A percentile compares a stretch with the other conserved stretches of the same genome.
Evolutionary conservation across 306 rosid genomes (phyloP).

Genomic region (Arachis hypogaea): DNA sequence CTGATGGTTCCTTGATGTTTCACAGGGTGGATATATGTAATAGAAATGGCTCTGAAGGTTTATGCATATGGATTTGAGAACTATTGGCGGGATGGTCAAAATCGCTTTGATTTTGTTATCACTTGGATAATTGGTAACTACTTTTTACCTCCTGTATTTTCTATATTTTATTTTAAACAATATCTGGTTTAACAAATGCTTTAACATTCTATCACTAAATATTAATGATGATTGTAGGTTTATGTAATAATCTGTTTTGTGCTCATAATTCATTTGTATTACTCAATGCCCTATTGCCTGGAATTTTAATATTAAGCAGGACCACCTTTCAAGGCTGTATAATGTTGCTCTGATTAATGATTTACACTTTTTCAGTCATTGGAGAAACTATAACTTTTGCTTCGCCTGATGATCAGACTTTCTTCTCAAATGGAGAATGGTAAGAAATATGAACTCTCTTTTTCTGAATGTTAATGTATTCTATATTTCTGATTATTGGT

Average conservation of each 20-base stretch:
- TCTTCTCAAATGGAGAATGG: slow-evolving; percentile 97
- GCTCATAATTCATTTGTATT: slow-evolving; percentile 28
- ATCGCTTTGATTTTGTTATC: slow-evolving; percentile 85
- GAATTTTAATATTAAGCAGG: slow-evolving; percentile 15
- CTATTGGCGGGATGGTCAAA: slow-evolving; percentile 97
- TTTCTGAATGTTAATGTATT: slow-evolving; percentile 18
- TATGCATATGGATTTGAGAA: slow-evolving; percentile 84
- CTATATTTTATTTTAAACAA: slow-evolving; percentile 20
- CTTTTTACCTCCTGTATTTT: slow-evolving; percentile 23
- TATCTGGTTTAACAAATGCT: slow-evolving; percentile 25
- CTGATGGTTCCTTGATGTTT: slow-evolving; percentile 40
- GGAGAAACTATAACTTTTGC: slow-evolving; percentile 86
- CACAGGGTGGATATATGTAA: slow-evolving; percentile 91
- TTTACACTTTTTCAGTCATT: slow-evolving; percentile 62
- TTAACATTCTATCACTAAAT: slow-evolving; percentile 30
- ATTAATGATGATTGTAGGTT: not conserved
- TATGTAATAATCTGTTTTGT: slow-evolving; percentile 17
- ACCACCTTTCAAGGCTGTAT: slow-evolving; percentile 16
- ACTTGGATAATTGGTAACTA: slow-evolving; percentile 80
- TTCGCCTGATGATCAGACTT: slow-evolving; percentile 57
- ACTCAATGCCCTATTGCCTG: slow-evolving; percentile 10
- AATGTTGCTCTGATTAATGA: slow-evolving; percentile 32
- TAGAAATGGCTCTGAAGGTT: slow-evolving; percentile 87
- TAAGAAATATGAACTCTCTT: slow-evolving; percentile 42
- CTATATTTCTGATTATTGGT: not conserved